A percentile compares a stretch with the other conserved stretches of the same genome.
These are phyloP conservation scores for Arabidopsis hybrid DNA, from an alignment of 441 rosid genomes.

Conservation along the genomic window DNA sequence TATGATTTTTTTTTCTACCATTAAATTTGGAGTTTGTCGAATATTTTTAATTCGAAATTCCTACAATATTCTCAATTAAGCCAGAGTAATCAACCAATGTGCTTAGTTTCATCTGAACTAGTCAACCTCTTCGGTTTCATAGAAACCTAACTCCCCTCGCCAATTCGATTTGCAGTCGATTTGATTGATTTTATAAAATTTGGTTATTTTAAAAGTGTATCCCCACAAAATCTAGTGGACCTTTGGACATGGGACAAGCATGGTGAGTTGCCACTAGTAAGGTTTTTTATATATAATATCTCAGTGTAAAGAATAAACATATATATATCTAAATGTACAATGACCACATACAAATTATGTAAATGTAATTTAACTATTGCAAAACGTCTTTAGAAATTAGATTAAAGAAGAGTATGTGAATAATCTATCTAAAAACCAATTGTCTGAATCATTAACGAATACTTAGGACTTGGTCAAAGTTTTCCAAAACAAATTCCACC, in stretches of 20 bases:
- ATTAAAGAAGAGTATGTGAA: neutral
- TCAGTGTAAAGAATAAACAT: neutral
- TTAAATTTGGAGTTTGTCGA: neutral
- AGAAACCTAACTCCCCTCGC: neutral
- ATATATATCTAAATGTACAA: neutral
- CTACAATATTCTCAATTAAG: neutral
- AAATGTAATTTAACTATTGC: neutral
- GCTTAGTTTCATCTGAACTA: neutral
- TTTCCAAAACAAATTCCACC: constrained; percentile 13
- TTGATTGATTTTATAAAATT: neutral
- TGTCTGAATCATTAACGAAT: neutral
- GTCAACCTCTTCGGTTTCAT: neutral
- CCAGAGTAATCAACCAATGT: neutral
- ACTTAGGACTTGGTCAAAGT: constrained; percentile 12
- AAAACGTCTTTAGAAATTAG: neutral
- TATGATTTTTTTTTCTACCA: neutral
- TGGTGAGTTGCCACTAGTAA: neutral
- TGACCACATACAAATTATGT: neutral
- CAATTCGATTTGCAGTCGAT: neutral
- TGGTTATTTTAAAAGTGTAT: constrained; percentile 2
- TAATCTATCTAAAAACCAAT: neutral
- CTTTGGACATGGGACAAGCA: constrained; percentile 7
- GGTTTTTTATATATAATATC: neutral
- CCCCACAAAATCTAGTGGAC: constrained; percentile 7
- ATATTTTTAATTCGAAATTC: neutral